Percentiles rank a stretch among this genome's conserved stretches.
These are phyloP conservation scores for Pythium pectinolyticum DNA, from an alignment of 352 stramenopile species.

Conservation along the genomic window DNA sequence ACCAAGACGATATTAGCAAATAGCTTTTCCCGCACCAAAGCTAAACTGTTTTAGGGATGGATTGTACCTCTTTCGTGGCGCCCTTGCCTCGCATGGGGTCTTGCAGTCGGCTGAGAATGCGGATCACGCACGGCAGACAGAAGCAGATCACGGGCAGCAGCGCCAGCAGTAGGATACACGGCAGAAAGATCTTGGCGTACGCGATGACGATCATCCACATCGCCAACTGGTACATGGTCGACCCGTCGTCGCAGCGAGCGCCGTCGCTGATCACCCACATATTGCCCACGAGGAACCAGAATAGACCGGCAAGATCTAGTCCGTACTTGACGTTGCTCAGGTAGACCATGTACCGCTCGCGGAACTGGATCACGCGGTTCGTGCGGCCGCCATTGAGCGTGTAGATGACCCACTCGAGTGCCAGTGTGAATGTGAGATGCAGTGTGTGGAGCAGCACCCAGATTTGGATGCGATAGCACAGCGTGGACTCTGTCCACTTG, in stretches of 20 bases:
- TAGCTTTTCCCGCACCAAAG: too few species aligned
- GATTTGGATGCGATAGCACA: constrained; percentile 83
- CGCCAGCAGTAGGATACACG: constrained; percentile 87
- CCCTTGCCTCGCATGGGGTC: constrained; percentile 88
- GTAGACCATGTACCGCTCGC: constrained; percentile 68
- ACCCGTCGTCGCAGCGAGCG: constrained; percentile 75
- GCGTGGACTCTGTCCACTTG: constrained; percentile 66
- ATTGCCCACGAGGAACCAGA: constrained; percentile 88
- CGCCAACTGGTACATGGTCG: constrained; percentile 77
- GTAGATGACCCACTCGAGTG: constrained; percentile 78
- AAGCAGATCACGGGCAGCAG: constrained; percentile 93
- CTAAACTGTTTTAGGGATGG: background rate
- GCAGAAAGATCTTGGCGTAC: constrained; percentile 93
- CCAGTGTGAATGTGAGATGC: constrained; percentile 64
- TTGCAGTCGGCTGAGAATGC: constrained; percentile 87
- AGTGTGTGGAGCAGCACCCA: constrained; percentile 80
- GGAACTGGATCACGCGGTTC: constrained; percentile 57
- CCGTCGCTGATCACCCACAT: constrained; percentile 89
- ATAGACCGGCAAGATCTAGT: constrained; percentile 70
- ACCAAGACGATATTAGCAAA: too few species aligned
- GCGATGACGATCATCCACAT: constrained; percentile 92
- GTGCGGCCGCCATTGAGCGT: constrained; percentile 58
- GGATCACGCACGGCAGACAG: constrained; percentile 92
- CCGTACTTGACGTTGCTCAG: constrained; percentile 83
- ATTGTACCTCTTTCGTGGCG: constrained; percentile 64